phyloP scores from a whole-genome alignment of 2,329 filamentous ascomycete genomes.

The Emergomyces pasteurianus region DNA sequence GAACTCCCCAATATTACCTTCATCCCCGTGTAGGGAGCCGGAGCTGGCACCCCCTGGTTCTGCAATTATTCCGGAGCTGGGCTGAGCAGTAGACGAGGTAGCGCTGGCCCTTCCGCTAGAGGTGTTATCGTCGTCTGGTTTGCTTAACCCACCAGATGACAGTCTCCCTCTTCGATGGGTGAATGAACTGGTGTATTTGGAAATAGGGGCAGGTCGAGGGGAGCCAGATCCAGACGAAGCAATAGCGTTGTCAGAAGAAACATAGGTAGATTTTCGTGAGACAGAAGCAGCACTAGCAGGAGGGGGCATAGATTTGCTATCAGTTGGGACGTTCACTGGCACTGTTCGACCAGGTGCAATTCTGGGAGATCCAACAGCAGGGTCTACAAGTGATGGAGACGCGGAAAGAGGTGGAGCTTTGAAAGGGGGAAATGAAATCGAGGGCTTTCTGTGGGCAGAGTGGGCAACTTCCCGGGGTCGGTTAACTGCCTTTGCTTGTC shows the following conservation, averaged over 20 bases:
- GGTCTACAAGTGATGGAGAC: slow-evolving; percentile 53
- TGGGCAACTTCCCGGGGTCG: slow-evolving; percentile 39
- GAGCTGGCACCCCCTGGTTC: slow-evolving; percentile 53
- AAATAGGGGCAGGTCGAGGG: slow-evolving; percentile 65
- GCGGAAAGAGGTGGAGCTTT: slow-evolving; percentile 92
- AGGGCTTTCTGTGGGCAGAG: slow-evolving; percentile 54
- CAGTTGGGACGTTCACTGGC: slow-evolving; percentile 25
- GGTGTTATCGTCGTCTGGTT: slow-evolving; percentile 37
- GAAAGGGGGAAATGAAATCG: slow-evolving; percentile 87
- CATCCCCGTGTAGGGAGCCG: slow-evolving; percentile 62
- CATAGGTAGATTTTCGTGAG: slow-evolving; percentile 35
- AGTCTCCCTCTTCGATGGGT: slow-evolving; percentile 68
- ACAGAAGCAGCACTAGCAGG: slow-evolving; percentile 26
- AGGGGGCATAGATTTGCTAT: slow-evolving; percentile 28
- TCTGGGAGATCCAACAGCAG: slow-evolving; percentile 39
- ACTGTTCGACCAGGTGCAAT: slow-evolving; percentile 33
- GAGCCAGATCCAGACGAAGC: slow-evolving; percentile 61
- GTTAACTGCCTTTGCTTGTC: slow-evolving; percentile 38
- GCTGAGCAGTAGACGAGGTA: slow-evolving; percentile 43
- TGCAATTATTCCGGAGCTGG: slow-evolving; percentile 67
- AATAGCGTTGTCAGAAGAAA: slow-evolving; percentile 48
- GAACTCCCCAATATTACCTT: slow-evolving; percentile 89
- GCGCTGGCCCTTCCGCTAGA: slow-evolving; percentile 48
- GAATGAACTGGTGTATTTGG: slow-evolving; percentile 88
- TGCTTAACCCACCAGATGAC: slow-evolving; percentile 61